Conservation (phyloP, 306 rosid genomes). For the Ormosia semicastrata region DNA sequence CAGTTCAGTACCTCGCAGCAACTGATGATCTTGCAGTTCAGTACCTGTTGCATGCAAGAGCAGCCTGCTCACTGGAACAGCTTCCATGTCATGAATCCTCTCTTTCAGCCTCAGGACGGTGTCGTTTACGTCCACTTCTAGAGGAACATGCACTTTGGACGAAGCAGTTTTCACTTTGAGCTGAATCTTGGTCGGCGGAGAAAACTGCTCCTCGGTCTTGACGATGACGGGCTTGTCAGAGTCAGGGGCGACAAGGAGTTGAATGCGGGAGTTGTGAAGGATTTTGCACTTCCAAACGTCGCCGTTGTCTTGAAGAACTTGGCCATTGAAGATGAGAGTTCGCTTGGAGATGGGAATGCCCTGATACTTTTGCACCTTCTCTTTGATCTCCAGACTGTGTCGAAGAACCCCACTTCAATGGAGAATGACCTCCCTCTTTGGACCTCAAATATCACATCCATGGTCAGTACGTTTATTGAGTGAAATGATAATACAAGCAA, state of each 20-base stretch:
- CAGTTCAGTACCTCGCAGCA: too few relatives aligned
- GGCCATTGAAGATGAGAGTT: constrained; percentile 66
- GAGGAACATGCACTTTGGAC: constrained; percentile 23
- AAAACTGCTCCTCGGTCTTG: neutral
- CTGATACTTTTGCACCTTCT: constrained; percentile 69
- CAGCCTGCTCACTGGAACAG: constrained; percentile 6
- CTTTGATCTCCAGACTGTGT: constrained; percentile 68
- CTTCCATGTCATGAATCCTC: constrained; percentile 47
- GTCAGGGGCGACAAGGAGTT: constrained; percentile 38
- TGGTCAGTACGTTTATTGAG: neutral
- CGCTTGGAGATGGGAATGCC: constrained; percentile 58
- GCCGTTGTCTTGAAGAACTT: constrained; percentile 51
- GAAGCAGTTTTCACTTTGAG: constrained; percentile 41
- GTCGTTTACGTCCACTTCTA: constrained; percentile 49
- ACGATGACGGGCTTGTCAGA: too few relatives aligned
- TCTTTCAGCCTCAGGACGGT: constrained; percentile 49
- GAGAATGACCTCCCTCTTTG: constrained; percentile 51
- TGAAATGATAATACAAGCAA: too few relatives aligned
- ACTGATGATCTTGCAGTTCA: constrained; percentile 43
- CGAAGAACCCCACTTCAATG: constrained; percentile 72
- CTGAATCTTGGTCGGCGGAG: neutral
- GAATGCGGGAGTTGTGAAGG: constrained; percentile 52
- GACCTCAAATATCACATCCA: constrained; percentile 65
- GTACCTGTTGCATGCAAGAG: constrained; percentile 28
- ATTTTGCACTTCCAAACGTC: constrained; percentile 49